Evolutionary conservation across 2,329 filamentous ascomycete genomes (phyloP), one percentile per base, ranked within the genome.

Genomic region (Neopestalotiopsis sp.): DNA sequence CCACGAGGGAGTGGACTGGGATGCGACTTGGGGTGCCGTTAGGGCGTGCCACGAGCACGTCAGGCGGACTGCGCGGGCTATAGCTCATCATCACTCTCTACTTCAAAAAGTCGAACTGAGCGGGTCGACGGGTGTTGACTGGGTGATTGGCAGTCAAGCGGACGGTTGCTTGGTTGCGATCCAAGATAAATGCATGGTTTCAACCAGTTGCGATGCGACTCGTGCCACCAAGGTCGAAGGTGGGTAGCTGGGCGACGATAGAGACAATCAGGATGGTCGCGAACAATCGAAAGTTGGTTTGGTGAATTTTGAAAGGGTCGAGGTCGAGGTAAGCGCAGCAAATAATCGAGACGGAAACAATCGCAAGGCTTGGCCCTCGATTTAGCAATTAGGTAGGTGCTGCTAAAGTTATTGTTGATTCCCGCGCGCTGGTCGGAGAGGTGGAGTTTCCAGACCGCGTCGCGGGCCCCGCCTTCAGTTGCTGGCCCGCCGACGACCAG

Each of bases 161-260:
- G 40, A 58, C 13, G 24, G 42, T 40, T 20, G 58, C 66, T 62
- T 67, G 66, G 38, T 67, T 24, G 65, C 45, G 58, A 52, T 28
- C n/a, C 17, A 42, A 24, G 32, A 60, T 52, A 52, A 56, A 67
- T 63, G 49, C 66, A 67, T 67, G 59, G 45, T 20, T 52, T 63
- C 65, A 38, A 34, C 52, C 14, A 45, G 17, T 13, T 24, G 42
- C 34, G 28, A 67, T 45, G 65, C 52, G 56, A 59, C 38, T 67
- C n/a, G 34, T 32, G 52, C 65, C 56, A 60, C 1, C 17, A 10
- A 45, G 9, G 9, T 13, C 17, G 34, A 14, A 60, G 14, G 7
- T 17, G 14, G 6, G 7, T n/a, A 17, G 9, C 4, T 45, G 20
- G 40, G n/a, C 34, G 20, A 49, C 34, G 13, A 17, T 49, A 45